Evolutionary conservation across 2,329 filamentous ascomycete species (phyloP).

Genomic region (Paradendryphiella salina): DNA sequence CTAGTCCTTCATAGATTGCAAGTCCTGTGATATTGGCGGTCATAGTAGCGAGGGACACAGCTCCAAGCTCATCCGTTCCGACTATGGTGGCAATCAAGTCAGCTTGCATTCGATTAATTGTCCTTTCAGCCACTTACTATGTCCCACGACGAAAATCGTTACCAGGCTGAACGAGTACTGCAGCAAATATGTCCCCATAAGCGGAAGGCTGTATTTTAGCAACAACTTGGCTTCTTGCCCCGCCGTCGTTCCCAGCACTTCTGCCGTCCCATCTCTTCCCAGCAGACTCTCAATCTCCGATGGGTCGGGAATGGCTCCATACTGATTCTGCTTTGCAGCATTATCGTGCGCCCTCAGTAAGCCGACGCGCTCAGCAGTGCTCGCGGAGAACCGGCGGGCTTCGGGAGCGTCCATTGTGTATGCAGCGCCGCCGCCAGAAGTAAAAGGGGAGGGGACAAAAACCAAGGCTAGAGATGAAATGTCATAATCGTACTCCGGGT

Average conservation of each 20-base stretch:
- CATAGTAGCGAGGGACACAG: conserved; percentile 57
- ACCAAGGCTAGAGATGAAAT: conserved; percentile 32
- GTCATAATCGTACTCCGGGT: conserved; percentile 17
- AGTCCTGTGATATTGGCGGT: conserved; percentile 60
- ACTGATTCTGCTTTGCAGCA: conserved; percentile 27
- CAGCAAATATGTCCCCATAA: conserved; percentile 59
- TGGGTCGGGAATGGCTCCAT: conserved; percentile 34
- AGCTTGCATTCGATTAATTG: background rate
- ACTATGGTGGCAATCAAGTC: conserved; percentile 25
- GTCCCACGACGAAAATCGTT: conserved; percentile 58
- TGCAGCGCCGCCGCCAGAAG: conserved; percentile 21
- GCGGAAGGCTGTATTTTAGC: conserved; percentile 52
- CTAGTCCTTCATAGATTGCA: conserved; percentile 57
- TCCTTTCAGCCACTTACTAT: conserved; percentile 31
- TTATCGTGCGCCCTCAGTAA: conserved; percentile 30
- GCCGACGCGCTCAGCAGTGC: conserved; percentile 32
- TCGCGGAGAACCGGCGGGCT: conserved; percentile 38
- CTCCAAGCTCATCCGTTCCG: conserved; percentile 57
- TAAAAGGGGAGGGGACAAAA: conserved; percentile 30
- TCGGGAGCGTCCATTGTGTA: conserved; percentile 40
- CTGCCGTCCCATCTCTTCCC: conserved; percentile 25
- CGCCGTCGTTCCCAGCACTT: conserved; percentile 30
- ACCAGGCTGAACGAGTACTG: conserved; percentile 59
- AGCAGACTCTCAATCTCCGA: conserved; percentile 36
- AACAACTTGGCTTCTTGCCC: conserved; percentile 41